Evolutionary conservation across 768 basidiomycete genomes (phyloP), one percentile per base, ranked within the genome.

Genomic region (Suillus clintonianus): DNA sequence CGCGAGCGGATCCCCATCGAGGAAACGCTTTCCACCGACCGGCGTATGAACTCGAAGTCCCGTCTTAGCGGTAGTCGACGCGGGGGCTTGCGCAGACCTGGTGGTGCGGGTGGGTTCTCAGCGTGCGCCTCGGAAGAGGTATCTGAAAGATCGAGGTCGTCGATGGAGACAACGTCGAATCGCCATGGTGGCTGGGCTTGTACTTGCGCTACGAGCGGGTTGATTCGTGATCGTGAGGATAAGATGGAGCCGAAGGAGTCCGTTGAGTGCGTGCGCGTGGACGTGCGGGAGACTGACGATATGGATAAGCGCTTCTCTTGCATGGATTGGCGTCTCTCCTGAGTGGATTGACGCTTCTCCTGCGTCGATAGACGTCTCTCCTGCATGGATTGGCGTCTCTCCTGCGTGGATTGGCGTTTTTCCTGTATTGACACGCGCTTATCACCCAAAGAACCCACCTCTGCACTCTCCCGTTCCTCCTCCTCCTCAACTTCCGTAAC

Each of bases 81-180:
- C 8, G 80, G 78, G 1, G 77, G 77, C 65, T 83, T 85, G 55
- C 85, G 81, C 60, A 89, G 73, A n/a, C 86, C 88, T 9, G 84
- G 81, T 0, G 83, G 84, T 1, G 76, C 75, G 37, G 80, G 71
- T 5, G 80, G 80, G 3, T 69, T 77, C 41, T 72, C 79, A 13
- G 66, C 76, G 22, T 81, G 79, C 36, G 78, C 73, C 45, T 86
- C 83, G 1, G 90, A 91, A 15, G 89, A 90, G 1, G 85, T 83
- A 71, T 92, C 91, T 1, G 91, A 92, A n/a, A 92, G 76, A 62
- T 93, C 91, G 47, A 91, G 76, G 45, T 92, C 92, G 69, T 93
- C 91, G 54, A 92, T 86, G 7, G 90, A 89, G 24, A 89, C 89
- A 53, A 92, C 83, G 63, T 92, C 89, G 56, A 91, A 86, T 64